Evolutionary conservation across 1,284 basidiomycete species (phyloP).

Genomic region (Takashimella koratensis): DNA sequence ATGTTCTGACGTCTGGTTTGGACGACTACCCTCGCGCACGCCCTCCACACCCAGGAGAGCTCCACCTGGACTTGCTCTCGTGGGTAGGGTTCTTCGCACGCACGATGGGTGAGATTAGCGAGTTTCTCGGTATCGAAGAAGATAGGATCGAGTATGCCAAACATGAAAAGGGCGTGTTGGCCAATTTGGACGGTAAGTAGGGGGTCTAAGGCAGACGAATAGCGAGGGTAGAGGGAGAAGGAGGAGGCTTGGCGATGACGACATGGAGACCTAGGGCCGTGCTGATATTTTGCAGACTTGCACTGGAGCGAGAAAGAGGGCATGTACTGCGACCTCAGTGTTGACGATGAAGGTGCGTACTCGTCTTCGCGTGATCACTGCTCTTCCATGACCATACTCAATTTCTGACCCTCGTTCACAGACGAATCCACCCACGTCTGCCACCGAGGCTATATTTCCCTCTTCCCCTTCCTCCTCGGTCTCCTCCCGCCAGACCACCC

Average conservation of each 20-base stretch:
- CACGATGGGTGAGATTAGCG: constrained; percentile 81
- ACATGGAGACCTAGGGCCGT: too few relatives aligned
- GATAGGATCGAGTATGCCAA: constrained; percentile 70
- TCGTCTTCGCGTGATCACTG: neutral
- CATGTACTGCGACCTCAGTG: constrained; percentile 88
- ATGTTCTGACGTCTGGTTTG: constrained; percentile 89
- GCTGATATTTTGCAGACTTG: constrained; percentile 58
- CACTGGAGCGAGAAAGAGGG: constrained; percentile 85
- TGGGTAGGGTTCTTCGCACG: constrained; percentile 93
- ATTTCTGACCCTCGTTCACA: constrained; percentile 43
- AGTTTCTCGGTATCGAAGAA: constrained; percentile 74
- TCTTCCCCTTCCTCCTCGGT: constrained; percentile 84
- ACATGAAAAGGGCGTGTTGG: constrained; percentile 72
- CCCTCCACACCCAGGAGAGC: constrained; percentile 79
- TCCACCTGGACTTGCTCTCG: constrained; percentile 85
- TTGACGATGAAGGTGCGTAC: constrained; percentile 72
- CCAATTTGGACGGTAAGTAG: constrained; percentile 75
- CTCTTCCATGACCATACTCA: constrained; percentile 1
- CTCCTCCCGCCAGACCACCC: constrained; percentile 71
- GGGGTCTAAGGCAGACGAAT: neutral
- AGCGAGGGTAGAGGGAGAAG: neutral
- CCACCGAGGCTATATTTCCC: constrained; percentile 84
- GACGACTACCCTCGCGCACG: constrained; percentile 87
- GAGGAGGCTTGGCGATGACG: too few relatives aligned
- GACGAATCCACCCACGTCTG: constrained; percentile 88